A percentile compares a stretch with the other conserved stretches of the same genome.
Conservation (phyloP, 208 protist genomes). For the Trypanosoma mega region DNA sequence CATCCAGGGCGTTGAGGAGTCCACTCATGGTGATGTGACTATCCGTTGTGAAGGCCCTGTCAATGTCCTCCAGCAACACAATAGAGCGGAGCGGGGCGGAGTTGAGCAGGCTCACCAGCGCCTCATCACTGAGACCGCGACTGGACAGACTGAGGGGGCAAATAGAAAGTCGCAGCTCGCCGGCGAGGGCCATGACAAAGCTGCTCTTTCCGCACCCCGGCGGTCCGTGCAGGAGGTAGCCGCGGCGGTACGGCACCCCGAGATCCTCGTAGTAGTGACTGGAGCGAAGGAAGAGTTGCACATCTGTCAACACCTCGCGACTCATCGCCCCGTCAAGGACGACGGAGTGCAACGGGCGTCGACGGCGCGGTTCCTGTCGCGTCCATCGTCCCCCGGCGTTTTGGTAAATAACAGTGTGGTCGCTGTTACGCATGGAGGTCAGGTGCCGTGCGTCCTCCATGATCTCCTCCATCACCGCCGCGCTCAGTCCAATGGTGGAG, state of each 20-base stretch:
- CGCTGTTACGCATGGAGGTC: slow-evolving; percentile 61
- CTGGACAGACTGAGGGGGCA: slow-evolving; percentile 93
- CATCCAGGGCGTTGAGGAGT: slow-evolving; percentile 96
- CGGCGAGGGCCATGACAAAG: slow-evolving; percentile 92
- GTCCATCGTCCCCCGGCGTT: slow-evolving; percentile 75
- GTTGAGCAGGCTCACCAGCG: slow-evolving; percentile 86
- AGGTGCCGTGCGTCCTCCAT: slow-evolving; percentile 65
- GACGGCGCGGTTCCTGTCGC: slow-evolving; percentile 65
- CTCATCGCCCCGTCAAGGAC: slow-evolving; percentile 73
- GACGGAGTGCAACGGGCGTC: slow-evolving; percentile 88
- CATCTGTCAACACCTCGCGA: slow-evolving; percentile 70
- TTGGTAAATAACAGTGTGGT: slow-evolving; percentile 86
- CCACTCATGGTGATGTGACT: slow-evolving; percentile 93
- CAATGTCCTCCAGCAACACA: slow-evolving; percentile 96
- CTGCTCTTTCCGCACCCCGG: slow-evolving; percentile 95
- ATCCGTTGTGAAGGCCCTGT: slow-evolving; percentile 89
- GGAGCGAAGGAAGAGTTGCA: slow-evolving; percentile 78
- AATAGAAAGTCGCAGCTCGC: slow-evolving; percentile 90
- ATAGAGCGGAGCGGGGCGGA: slow-evolving; percentile 81
- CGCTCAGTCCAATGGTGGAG: slow-evolving; percentile 59
- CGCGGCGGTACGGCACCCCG: slow-evolving; percentile 94
- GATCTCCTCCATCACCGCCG: slow-evolving; percentile 59
- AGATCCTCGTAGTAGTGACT: slow-evolving; percentile 88
- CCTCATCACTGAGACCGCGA: slow-evolving; percentile 84
- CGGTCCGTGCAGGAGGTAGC: slow-evolving; percentile 94